phyloP scores from a whole-genome alignment of 2,329 filamentous ascomycete genomes.

The Botrytis byssoidea region DNA sequence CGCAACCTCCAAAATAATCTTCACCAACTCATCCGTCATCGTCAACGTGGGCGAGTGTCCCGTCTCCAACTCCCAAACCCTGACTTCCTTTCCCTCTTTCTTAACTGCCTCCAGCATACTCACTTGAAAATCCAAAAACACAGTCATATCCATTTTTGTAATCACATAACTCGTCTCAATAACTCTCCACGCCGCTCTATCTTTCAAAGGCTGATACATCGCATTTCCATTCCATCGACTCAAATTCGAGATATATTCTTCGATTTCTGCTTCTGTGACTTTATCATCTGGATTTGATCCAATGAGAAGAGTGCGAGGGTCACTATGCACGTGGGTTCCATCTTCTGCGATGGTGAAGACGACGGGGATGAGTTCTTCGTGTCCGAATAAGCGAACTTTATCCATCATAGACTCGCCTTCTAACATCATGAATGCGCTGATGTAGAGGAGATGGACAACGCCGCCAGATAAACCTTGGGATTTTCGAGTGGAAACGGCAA shows the following conservation, averaged over 20 bases:
- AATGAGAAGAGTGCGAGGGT: not conserved
- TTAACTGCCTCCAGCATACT: not conserved
- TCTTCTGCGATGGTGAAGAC: not conserved
- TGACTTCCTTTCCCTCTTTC: not conserved
- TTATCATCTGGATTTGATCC: not conserved
- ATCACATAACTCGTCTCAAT: not conserved
- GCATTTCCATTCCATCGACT: not conserved
- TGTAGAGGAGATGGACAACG: not conserved
- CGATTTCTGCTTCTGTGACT: not conserved
- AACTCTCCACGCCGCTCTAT: not conserved
- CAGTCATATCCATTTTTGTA: not conserved
- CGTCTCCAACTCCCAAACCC: not conserved
- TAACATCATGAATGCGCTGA: not conserved
- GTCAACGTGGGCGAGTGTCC: not conserved
- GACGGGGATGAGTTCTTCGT: not conserved
- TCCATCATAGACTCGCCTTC: not conserved
- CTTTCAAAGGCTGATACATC: not conserved
- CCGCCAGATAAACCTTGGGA: not conserved
- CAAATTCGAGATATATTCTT: not conserved
- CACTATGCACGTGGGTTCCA: not conserved
- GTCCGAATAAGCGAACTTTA: not conserved
- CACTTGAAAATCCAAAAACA: not conserved
- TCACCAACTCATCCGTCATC: not conserved
- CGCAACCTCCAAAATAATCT: not conserved
- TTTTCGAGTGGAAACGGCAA: not conserved